phyloP scores from a whole-genome alignment of 225 moss, liverwort and hornwort genomes.

The Rhytidiadelphus loreus region DNA sequence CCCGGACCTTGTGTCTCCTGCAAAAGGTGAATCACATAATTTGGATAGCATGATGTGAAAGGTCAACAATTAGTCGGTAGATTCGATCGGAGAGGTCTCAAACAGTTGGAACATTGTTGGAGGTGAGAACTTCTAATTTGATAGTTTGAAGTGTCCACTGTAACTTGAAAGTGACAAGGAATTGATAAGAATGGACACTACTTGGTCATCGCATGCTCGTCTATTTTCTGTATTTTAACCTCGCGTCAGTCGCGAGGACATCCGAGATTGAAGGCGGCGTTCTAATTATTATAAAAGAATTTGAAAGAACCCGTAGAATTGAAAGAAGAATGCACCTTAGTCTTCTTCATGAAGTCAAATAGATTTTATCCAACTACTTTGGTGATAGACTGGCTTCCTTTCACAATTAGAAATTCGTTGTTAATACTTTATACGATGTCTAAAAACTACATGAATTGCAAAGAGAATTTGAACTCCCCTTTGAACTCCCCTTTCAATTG shows the following conservation, averaged over 20 bases:
- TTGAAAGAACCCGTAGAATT: too few species aligned
- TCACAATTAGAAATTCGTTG: too few species aligned
- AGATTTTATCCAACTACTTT: not conserved
- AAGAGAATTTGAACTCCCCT: not conserved
- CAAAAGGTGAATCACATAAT: not conserved
- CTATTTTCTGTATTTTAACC: not conserved
- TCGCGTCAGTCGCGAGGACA: rapidly evolving
- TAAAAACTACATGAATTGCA: too few species aligned
- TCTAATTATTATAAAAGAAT: too few species aligned
- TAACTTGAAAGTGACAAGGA: rapidly evolving
- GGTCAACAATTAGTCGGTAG: not conserved
- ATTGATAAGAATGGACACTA: not conserved
- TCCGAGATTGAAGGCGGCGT: not conserved
- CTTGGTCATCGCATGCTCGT: too few species aligned
- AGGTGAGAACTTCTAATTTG: not conserved
- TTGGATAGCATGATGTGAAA: not conserved
- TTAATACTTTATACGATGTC: too few species aligned
- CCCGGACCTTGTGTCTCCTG: rapidly evolving
- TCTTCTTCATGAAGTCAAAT: not conserved
- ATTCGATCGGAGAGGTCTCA: not conserved
- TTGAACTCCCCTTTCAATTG: too few species aligned
- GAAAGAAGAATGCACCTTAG: not conserved
- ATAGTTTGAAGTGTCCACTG: not conserved
- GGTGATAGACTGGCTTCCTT: too few species aligned
- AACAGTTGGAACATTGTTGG: rapidly evolving